Percentiles rank a stretch among this genome's conserved stretches.
Conservation (phyloP, 75 land plant genomes). For the Selaginella moellendorffii region DNA sequence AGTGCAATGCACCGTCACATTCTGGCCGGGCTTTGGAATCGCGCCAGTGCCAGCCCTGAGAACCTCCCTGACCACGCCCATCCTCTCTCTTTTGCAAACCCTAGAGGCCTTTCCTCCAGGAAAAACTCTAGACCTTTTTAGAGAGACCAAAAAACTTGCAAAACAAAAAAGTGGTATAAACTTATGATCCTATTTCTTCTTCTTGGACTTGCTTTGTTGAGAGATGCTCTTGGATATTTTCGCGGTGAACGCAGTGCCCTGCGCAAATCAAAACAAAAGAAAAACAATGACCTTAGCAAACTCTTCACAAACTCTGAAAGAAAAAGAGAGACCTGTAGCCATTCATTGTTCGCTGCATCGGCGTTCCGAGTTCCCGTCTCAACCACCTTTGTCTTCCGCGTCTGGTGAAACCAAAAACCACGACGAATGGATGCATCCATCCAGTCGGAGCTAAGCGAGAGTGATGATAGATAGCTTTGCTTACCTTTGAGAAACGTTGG, state of each 20-base stretch:
- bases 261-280: no score
- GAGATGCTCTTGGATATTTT: no score
- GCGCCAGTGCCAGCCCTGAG: slow-evolving; percentile 57
- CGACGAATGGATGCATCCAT: neutral
- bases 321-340: slow-evolving; percentile 22
- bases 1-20: slow-evolving; percentile 92
- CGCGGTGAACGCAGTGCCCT: no score
- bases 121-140: no score
- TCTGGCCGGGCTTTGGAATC: slow-evolving; percentile 63
- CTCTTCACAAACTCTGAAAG: neutral
- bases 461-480: neutral
- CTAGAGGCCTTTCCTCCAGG: no score
- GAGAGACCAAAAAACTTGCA: no score
- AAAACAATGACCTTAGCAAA: no score
- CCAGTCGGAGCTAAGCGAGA: neutral
- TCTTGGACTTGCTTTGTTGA: no score
- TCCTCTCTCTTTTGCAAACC: slow-evolving; percentile 14
- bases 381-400: slow-evolving; percentile 5
- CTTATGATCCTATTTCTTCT: no score
- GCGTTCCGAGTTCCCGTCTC: slow-evolving; percentile 2
- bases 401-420: neutral
- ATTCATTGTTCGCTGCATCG: slow-evolving; percentile 12
- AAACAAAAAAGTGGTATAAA: no score
- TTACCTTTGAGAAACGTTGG: slow-evolving; percentile 7
- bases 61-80: slow-evolving; percentile 77